A percentile compares a stretch with the other conserved stretches of the same genome.
These are phyloP conservation scores for Salix koriyanagi DNA, from an alignment of 345 rosid genomes.

Conservation along the genomic window DNA sequence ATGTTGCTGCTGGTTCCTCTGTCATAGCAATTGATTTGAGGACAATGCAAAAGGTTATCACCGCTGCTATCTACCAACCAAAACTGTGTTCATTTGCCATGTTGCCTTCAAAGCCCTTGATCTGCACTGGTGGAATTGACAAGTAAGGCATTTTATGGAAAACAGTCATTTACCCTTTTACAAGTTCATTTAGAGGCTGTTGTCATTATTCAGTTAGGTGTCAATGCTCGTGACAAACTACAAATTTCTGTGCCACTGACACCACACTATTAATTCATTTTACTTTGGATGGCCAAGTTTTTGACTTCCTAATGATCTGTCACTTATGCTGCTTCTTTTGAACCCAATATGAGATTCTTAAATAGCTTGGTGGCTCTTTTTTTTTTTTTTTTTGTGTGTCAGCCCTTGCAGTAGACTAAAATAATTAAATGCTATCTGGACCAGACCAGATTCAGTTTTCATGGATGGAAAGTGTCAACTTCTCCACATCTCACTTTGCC, in stretches of 20 bases:
- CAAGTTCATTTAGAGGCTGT: not conserved
- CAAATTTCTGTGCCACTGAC: not conserved
- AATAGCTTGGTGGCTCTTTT: no score
- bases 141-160: constrained; percentile 37
- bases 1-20: constrained; percentile 60
- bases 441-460: no score
- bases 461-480: no score
- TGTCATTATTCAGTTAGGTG: not conserved
- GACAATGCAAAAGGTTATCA: constrained; percentile 53
- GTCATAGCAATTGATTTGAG: constrained; percentile 55
- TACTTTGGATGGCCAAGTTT: not conserved
- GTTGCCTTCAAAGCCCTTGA: constrained; percentile 42
- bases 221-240: not conserved
- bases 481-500: no score
- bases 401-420: no score
- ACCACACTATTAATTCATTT: not conserved
- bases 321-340: not conserved
- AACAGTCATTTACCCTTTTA: not conserved
- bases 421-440: no score
- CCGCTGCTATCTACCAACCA: constrained; percentile 32
- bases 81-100: constrained; percentile 42
- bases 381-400: no score
- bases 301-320: not conserved
- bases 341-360: not conserved
- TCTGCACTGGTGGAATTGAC: constrained; percentile 55